A percentile compares a stretch with the other conserved stretches of the same genome.
Conservation (phyloP, 176 grass and related monocot genomes). For the Chloris gayana region DNA sequence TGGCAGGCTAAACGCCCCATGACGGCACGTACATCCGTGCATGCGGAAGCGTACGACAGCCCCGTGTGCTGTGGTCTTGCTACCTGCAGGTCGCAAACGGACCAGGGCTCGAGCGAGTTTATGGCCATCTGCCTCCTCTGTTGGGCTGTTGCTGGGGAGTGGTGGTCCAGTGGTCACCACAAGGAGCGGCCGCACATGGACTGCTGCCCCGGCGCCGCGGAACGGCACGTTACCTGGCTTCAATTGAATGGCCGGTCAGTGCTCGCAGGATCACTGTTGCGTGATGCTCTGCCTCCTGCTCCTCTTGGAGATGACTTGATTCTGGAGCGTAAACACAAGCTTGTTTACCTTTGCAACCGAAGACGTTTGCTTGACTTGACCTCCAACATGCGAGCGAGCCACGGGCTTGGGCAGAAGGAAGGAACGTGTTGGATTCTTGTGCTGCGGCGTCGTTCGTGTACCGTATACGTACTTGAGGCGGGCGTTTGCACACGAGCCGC, state of each 20-base stretch:
- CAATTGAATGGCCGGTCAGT: background rate
- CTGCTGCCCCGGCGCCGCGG: background rate
- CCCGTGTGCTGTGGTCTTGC: background rate
- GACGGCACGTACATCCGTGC: conserved; percentile 43
- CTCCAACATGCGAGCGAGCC: too few relatives aligned
- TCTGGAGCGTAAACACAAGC: too few relatives aligned
- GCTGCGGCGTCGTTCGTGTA: too few relatives aligned
- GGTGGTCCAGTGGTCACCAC: background rate
- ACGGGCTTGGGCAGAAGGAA: too few relatives aligned
- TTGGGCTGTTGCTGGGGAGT: background rate
- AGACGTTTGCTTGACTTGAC: too few relatives aligned
- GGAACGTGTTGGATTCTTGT: too few relatives aligned
- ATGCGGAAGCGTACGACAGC: conserved; percentile 36
- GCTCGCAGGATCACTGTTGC: background rate
- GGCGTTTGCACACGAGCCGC: too few relatives aligned
- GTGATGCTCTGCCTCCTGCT: too few relatives aligned
- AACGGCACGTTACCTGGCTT: background rate
- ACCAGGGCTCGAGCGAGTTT: background rate
- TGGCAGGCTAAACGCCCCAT: background rate
- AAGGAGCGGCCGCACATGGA: conserved; percentile 33
- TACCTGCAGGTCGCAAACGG: background rate
- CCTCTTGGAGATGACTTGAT: too few relatives aligned
- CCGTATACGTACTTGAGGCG: too few relatives aligned
- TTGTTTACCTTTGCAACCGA: too few relatives aligned
- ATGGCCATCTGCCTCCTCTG: background rate